Conservation (phyloP, 768 basidiomycete genomes). For the Xanthoconium stramineum region DNA sequence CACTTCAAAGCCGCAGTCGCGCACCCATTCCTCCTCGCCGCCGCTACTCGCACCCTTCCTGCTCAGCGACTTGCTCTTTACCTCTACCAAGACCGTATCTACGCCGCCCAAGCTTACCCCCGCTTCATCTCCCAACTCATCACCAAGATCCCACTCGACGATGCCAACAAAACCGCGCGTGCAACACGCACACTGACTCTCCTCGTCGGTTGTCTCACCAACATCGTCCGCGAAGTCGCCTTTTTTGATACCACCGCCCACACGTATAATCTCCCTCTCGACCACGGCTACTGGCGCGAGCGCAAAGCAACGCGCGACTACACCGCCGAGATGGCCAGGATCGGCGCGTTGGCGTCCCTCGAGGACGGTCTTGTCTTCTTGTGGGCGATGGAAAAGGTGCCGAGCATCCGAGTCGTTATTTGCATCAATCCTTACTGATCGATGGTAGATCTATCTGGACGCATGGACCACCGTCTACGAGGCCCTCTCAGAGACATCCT, state of each 20-base stretch:
- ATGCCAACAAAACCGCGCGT: slow-evolving; percentile 2
- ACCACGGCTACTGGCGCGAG: slow-evolving; percentile 39
- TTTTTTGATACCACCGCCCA: slow-evolving; percentile 58
- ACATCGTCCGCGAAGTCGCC: slow-evolving; percentile 52
- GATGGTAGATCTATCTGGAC: slow-evolving; percentile 59
- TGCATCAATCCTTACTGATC: background rate
- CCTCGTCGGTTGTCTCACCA: slow-evolving; percentile 52
- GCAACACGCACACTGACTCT: slow-evolving; percentile 40
- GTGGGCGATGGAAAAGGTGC: slow-evolving; percentile 78
- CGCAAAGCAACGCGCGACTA: slow-evolving; percentile 65
- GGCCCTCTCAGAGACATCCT: background rate
- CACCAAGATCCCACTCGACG: slow-evolving; percentile 47
- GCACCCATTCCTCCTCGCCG: slow-evolving; percentile 58
- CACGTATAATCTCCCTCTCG: slow-evolving; percentile 44
- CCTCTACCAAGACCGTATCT: slow-evolving; percentile 72
- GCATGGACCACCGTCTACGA: slow-evolving; percentile 56
- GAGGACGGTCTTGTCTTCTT: slow-evolving; percentile 69
- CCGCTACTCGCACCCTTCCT: slow-evolving; percentile 51
- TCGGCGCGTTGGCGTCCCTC: slow-evolving; percentile 42
- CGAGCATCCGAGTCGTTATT: background rate
- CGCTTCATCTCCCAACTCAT: slow-evolving; percentile 68
- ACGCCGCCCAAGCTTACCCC: slow-evolving; percentile 73
- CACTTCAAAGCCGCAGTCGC: slow-evolving; percentile 47
- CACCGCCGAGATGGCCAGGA: slow-evolving; percentile 65
- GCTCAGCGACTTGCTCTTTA: slow-evolving; percentile 51